These are phyloP conservation scores for grape (Vitis vinifera) DNA, from an alignment of 164 flowering plant species.

Conservation along the genomic window DNA sequence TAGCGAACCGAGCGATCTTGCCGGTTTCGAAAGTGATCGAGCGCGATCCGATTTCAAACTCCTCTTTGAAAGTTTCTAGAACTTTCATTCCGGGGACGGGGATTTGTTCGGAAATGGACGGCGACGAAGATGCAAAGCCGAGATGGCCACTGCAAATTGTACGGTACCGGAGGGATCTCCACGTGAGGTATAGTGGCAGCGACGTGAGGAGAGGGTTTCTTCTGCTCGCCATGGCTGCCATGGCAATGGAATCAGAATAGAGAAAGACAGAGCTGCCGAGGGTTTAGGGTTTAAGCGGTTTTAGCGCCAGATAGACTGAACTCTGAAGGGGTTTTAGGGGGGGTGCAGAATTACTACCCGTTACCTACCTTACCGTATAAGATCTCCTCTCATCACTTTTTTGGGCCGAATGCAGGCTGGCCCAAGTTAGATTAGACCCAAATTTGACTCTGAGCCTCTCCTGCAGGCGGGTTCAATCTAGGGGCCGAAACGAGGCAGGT, in stretches of 20 bases:
- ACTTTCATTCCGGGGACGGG: conserved; percentile 47
- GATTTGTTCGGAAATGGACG: conserved; percentile 18
- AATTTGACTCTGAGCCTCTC: too few relatives aligned
- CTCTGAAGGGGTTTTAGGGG: too few relatives aligned
- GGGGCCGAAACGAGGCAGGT: too few relatives aligned
- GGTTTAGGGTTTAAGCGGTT: conserved; percentile 39
- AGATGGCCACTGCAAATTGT: conserved; percentile 47
- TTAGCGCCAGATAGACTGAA: conserved; percentile 5
- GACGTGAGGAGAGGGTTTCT: conserved; percentile 44
- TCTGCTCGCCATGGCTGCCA: conserved; percentile 33
- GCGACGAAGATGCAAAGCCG: conserved; percentile 32
- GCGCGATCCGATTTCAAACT: conserved; percentile 80
- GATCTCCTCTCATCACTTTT: too few relatives aligned
- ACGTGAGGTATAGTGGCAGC: conserved; percentile 40
- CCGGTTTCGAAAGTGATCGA: conserved; percentile 74
- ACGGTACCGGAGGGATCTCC: conserved; percentile 50
- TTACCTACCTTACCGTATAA: too few relatives aligned
- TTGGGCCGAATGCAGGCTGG: too few relatives aligned
- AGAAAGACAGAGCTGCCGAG: conserved; percentile 11
- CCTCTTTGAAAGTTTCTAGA: conserved; percentile 69
- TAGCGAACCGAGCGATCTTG: conserved; percentile 85
- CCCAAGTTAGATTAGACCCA: too few relatives aligned
- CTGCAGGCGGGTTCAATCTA: too few relatives aligned
- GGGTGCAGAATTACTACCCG: neutral
- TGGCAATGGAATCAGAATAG: conserved; percentile 3